A percentile compares a stretch with the other conserved stretches of the same genome.
phyloP scores from a whole-genome alignment of 1,139 yeast species.

The Hemisphaericaspora subhashii region DNA sequence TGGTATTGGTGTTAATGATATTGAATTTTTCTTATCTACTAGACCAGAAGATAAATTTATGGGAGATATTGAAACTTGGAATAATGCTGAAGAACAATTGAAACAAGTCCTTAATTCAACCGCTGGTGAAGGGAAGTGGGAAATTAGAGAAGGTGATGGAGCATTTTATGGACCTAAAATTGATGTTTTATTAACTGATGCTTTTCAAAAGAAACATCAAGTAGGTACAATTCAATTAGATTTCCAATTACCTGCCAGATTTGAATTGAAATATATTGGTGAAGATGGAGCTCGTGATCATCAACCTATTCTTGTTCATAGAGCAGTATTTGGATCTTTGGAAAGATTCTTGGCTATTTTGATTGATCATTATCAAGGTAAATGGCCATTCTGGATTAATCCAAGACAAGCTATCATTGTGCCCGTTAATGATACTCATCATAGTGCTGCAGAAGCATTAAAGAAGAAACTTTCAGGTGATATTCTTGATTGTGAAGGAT shows the following conservation, averaged over 20 bases:
- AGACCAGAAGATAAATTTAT: slow-evolving; percentile 82
- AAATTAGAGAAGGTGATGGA: slow-evolving; percentile 86
- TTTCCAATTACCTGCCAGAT: slow-evolving; percentile 88
- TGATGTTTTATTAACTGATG: slow-evolving; percentile 83
- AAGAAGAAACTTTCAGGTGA: slow-evolving; percentile 54
- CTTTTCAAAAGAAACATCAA: slow-evolving; percentile 81
- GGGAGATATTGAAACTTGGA: slow-evolving; percentile 84
- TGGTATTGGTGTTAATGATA: slow-evolving; percentile 55
- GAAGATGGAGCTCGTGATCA: slow-evolving; percentile 48
- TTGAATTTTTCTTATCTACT: slow-evolving; percentile 79
- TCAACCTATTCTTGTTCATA: slow-evolving; percentile 87
- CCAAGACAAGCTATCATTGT: slow-evolving; percentile 91
- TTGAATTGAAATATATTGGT: slow-evolving; percentile 66
- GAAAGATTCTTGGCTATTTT: slow-evolving; percentile 91
- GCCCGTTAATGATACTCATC: slow-evolving; percentile 69
- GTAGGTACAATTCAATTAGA: slow-evolving; percentile 96
- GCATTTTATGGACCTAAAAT: slow-evolving; percentile 98
- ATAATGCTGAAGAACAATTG: slow-evolving; percentile 75
- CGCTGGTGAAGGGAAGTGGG: slow-evolving; percentile 63
- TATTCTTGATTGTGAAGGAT: slow-evolving; percentile 25
- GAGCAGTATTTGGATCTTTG: slow-evolving; percentile 93
- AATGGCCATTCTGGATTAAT: slow-evolving; percentile 98
- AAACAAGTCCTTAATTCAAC: slow-evolving; percentile 59
- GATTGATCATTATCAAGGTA: slow-evolving; percentile 87
- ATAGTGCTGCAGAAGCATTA: slow-evolving; percentile 52